Base-by-base conservation (phyloP, 805 yeast genomes). In the Vanderwaltozyma verrucispora region DNA sequence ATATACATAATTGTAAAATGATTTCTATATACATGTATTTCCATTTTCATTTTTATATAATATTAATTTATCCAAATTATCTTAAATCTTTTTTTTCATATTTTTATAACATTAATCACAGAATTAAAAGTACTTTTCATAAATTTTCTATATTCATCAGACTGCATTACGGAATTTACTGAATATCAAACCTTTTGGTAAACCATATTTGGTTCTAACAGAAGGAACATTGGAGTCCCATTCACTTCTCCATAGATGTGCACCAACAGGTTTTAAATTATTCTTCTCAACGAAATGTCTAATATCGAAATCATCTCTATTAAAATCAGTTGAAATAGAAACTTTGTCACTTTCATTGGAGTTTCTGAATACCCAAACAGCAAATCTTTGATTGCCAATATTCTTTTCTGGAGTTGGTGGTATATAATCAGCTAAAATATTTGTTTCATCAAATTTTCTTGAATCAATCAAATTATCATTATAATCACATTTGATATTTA, bases 401-500 rank as follows among this genome's bases (percentile, higher is more conserved):
- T 92, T 92, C 65, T 83, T 84, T 56, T 89, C 96, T 10, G 96
- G 95, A 20, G 73, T 72, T 32, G 96, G 83, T 19, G 98, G 95
- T 18, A 68, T 54, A 57, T 86, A 89, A 8, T 74, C 71, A 28
- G 70, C 66, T 45, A 54, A 17, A 76, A 68, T 39, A 62, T 74
- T 41, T 63, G 54, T 33, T 47, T 53, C 50, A 30, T 69, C 52
- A 25, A 57, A 51, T 36, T 54, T 59, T 29, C 59, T 50, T 36
- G 63, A 53, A 36, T 59, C 62, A 27, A 84, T 69, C 34, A 70
- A 59, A 49, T 79, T 74, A 44, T 78, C 75, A 41, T 68, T 68
- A 49, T 75, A 75, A 20, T 39, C 60, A 24, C 85, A 59, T 32
- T 73, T 67, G 23, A 88, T 69, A 56, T 89, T 80, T 36, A 72